Percentiles rank a stretch among this genome's conserved stretches.
These are phyloP conservation scores for Saturnispora hagleri DNA, from an alignment of 805 yeast species.

Conservation along the genomic window DNA sequence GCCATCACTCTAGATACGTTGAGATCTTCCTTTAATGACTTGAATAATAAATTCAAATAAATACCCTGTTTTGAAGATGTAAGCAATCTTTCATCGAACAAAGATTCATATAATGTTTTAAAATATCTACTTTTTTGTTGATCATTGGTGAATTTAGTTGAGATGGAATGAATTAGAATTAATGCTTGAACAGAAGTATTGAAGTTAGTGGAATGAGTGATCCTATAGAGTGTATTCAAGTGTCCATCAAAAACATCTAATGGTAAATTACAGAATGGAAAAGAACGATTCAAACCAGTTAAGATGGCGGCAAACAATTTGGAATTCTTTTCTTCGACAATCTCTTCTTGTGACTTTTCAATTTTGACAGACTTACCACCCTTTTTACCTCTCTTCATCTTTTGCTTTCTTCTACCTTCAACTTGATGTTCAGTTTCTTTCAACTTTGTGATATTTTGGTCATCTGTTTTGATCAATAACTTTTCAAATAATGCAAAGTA, in stretches of 20 bases:
- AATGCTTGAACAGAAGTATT: constrained; percentile 91
- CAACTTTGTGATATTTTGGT: constrained; percentile 29
- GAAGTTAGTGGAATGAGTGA: constrained; percentile 90
- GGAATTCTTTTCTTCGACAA: constrained; percentile 70
- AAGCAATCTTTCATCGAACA: constrained; percentile 74
- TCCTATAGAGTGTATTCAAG: constrained; percentile 74
- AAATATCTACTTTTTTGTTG: constrained; percentile 55
- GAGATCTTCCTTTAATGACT: constrained; percentile 66
- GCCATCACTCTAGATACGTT: constrained; percentile 65
- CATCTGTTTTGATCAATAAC: constrained; percentile 60
- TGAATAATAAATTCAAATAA: constrained; percentile 77
- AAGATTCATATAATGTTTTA: constrained; percentile 81
- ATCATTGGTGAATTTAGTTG: constrained; percentile 37
- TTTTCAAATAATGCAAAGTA: constrained; percentile 85
- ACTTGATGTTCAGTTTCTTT: constrained; percentile 41
- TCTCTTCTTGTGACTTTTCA: constrained; percentile 54
- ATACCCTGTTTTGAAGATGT: constrained; percentile 90
- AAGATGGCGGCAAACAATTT: constrained; percentile 82
- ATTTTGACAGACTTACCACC: constrained; percentile 76
- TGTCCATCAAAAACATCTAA: constrained; percentile 64
- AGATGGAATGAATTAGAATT: constrained; percentile 73
- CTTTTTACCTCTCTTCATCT: constrained; percentile 72
- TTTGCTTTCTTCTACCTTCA: constrained; percentile 60
- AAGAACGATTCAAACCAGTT: constrained; percentile 93
- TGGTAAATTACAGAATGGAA: constrained; percentile 79